Percentiles rank a stretch among this genome's conserved stretches.
phyloP scores from a whole-genome alignment of 257 asterid genomes.

The Datura wrightii region DNA sequence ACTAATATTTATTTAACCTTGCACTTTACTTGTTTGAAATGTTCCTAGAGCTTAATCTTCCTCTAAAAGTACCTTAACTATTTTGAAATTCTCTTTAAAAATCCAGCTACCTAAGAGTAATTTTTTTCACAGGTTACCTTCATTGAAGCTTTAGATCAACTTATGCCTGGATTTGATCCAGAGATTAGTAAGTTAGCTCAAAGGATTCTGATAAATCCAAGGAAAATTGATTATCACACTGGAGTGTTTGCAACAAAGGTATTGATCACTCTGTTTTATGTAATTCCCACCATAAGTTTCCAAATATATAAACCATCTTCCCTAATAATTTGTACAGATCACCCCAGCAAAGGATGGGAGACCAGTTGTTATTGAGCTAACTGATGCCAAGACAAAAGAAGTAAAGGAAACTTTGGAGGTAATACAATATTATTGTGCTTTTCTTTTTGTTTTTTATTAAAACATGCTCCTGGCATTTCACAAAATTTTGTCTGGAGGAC shows the following conservation, averaged over 20 bases:
- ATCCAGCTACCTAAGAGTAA: neutral
- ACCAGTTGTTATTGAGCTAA: slow-evolving; percentile 92
- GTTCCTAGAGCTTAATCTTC: neutral
- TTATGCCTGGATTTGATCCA: slow-evolving; percentile 97
- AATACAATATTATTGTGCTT: slow-evolving; percentile 9
- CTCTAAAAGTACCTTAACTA: neutral
- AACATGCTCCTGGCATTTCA: slow-evolving; percentile 1
- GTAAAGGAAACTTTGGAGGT: slow-evolving; percentile 88
- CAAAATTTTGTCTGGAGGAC: slow-evolving; percentile 3
- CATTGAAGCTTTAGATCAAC: slow-evolving; percentile 90
- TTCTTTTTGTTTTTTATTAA: neutral
- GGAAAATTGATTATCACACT: slow-evolving; percentile 82
- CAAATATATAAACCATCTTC: neutral
- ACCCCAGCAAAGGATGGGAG: slow-evolving; percentile 96
- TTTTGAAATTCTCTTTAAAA: neutral
- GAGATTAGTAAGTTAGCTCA: slow-evolving; percentile 93
- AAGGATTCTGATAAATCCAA: slow-evolving; percentile 81
- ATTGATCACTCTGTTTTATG: slow-evolving; percentile 10
- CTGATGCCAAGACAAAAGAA: slow-evolving; percentile 97
- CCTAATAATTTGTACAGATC: slow-evolving; percentile 49
- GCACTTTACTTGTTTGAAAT: neutral
- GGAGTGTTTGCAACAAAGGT: slow-evolving; percentile 98
- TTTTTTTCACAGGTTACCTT: slow-evolving; percentile 69
- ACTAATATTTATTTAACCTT: neutral
- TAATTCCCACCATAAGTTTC: neutral